Evolutionary conservation across 2,329 filamentous ascomycete genomes (phyloP).

Genomic region (Drechmeria coniospora): DNA sequence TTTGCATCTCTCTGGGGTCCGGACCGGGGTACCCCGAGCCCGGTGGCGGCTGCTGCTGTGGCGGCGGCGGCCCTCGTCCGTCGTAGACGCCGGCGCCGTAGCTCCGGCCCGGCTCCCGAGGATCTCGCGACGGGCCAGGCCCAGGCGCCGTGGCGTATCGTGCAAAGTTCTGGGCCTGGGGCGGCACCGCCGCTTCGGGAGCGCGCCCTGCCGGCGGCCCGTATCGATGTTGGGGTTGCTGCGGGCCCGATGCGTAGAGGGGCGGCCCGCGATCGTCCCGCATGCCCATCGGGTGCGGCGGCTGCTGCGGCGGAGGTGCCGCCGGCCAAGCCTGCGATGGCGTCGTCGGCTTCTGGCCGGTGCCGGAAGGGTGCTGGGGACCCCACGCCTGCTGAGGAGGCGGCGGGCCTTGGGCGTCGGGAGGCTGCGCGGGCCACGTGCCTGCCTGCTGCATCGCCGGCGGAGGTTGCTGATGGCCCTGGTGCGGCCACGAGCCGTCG

Average conservation of each 20-base stretch:
- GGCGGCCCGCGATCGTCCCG: slow-evolving; percentile 22
- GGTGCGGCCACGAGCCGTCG: slow-evolving; percentile 20
- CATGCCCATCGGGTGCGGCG: slow-evolving; percentile 19
- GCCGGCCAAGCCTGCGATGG: slow-evolving; percentile 17
- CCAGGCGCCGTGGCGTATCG: slow-evolving; percentile 29
- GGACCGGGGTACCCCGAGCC: slow-evolving; percentile 17
- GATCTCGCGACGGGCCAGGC: slow-evolving; percentile 25
- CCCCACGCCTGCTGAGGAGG: slow-evolving; percentile 19
- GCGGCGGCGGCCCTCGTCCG: slow-evolving; percentile 21
- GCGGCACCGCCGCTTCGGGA: slow-evolving; percentile 25
- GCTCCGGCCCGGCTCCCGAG: slow-evolving; percentile 25
- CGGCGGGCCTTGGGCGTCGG: slow-evolving; percentile 19
- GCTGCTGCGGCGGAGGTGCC: slow-evolving; percentile 16
- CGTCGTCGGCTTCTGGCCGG: slow-evolving; percentile 19
- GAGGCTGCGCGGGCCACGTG: slow-evolving; percentile 15
- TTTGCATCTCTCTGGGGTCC: slow-evolving; percentile 18
- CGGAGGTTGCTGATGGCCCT: slow-evolving; percentile 9
- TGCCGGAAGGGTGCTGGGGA: slow-evolving; percentile 13
- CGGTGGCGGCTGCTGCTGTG: slow-evolving; percentile 19
- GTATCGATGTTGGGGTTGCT: slow-evolving; percentile 23
- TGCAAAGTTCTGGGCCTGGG: slow-evolving; percentile 22
- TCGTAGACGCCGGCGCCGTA: slow-evolving; percentile 32
- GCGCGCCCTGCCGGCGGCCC: slow-evolving; percentile 22
- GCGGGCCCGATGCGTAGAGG: slow-evolving; percentile 17
- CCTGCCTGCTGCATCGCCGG: slow-evolving; percentile 7